Evolutionary conservation across 192 early-diverging fungal species (phyloP), one percentile per base, ranked within the genome.

Genomic region (Kickxella alabastrina): DNA sequence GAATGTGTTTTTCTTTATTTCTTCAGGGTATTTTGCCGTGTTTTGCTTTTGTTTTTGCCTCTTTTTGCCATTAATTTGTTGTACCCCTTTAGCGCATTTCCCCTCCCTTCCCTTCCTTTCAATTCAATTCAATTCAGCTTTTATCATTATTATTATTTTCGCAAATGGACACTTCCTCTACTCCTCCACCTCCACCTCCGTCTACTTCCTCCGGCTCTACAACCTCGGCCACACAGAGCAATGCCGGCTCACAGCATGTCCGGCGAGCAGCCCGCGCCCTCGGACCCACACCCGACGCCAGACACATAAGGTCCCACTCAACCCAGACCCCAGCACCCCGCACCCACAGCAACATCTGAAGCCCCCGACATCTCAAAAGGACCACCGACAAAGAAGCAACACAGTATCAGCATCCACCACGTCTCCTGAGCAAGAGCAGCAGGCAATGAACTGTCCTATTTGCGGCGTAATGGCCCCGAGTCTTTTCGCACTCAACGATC

Each of bases 381-480:
- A 42, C 7, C 42, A 34, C 17, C 42, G 14, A 6, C 17, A 8
- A 0, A 10, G 65, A 25, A 57, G 65, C 19, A 68, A 53, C 57
- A 68, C 65, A 6, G 28, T 69, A 10, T 69, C 65, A n/a, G 38
- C 46, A 14, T 21, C 44, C 2, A 36, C 40, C 29, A 19, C 53
- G 15, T 15, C 28, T 9, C 3, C 35, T 0, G 13, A 45, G 44
- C 31, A 10, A 15, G 38, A 44, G 59, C 50, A 43, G 28, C 24
- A 29, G 39, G 10, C 52, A 17, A 38, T 75, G 38, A 49, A 53
- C 26, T 77, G 74, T 21, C 74, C 74, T 0, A 77, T 77, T 22
- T 77, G 74, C 42, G 68, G 68, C n/a, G 74, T 71, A 13, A 50
- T 56, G 56, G 74, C 74, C 17, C 68, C 68, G 19, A 66, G 55